A percentile compares a stretch with the other conserved stretches of the same genome.
phyloP scores from a whole-genome alignment of 441 rosid genomes.

The Jatropha multifida region DNA sequence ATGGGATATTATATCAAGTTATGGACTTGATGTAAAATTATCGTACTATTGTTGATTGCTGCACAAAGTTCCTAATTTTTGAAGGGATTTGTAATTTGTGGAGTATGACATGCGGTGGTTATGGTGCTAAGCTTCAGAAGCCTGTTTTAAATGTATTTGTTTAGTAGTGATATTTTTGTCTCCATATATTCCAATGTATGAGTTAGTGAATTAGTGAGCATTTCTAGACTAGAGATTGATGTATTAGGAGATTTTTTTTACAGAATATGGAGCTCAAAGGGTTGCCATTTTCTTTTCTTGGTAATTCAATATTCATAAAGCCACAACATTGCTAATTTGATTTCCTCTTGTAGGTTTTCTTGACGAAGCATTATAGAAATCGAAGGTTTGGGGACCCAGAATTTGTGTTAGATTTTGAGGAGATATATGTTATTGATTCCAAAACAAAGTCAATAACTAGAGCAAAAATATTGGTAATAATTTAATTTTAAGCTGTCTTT shows the following conservation, averaged over 20 bases:
- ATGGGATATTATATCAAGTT: neutral
- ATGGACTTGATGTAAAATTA: neutral
- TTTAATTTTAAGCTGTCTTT: constrained; percentile 4
- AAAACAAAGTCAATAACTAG: constrained; percentile 85
- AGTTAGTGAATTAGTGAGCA: constrained; percentile 6
- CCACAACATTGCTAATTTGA: constrained; percentile 15
- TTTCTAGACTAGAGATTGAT: neutral
- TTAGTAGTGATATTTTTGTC: neutral
- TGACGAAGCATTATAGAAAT: constrained; percentile 82
- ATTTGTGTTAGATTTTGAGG: constrained; percentile 90
- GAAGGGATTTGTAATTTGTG: neutral
- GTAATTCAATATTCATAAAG: neutral
- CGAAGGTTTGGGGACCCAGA: constrained; percentile 75
- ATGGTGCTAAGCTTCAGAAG: neutral
- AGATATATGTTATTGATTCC: constrained; percentile 87
- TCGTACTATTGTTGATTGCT: neutral
- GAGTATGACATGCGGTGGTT: neutral
- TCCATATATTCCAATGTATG: neutral
- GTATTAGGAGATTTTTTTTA: neutral
- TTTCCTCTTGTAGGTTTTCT: constrained; percentile 58
- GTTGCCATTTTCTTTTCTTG: neutral
- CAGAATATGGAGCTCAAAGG: neutral
- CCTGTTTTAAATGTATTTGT: neutral
- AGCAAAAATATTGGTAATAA: constrained; percentile 79
- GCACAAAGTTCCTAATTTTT: neutral